Conservation (phyloP, 257 asterid species). For the Solanum chilense region DNA sequence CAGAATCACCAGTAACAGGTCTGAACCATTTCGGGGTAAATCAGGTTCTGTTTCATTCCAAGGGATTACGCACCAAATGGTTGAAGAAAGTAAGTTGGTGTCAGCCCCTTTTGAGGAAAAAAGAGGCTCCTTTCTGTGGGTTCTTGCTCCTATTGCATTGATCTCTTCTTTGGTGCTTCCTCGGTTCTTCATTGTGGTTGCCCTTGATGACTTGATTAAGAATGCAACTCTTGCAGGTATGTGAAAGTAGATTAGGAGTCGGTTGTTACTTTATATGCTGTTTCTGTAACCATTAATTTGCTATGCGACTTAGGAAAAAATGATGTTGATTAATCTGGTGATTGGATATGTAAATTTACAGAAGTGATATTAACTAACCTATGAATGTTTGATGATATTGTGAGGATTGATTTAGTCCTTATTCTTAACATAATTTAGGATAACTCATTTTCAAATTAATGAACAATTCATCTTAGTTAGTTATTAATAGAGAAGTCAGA, state of each 20-base stretch:
- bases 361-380: background rate
- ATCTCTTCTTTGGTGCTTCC: constrained; percentile 60
- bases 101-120: constrained; percentile 61
- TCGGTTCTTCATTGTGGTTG: constrained; percentile 36
- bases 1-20: constrained; percentile 19
- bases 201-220: constrained; percentile 48
- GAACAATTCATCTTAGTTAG: background rate
- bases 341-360: background rate
- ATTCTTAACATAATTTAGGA: background rate
- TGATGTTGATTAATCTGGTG: background rate
- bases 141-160: constrained; percentile 73
- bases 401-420: background rate
- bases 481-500: background rate
- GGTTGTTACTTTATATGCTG: background rate
- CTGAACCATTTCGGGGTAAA: constrained; percentile 68
- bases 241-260: background rate
- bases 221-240: constrained; percentile 63
- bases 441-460: background rate
- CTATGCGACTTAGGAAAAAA: background rate
- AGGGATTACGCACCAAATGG: constrained; percentile 64
- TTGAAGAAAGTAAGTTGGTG: constrained; percentile 57
- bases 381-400: background rate
- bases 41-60: constrained; percentile 72
- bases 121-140: constrained; percentile 62
- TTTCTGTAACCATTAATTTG: background rate